Base-by-base conservation (phyloP, 2,329 filamentous ascomycete genomes). In the Penicillium sp. region DNA sequence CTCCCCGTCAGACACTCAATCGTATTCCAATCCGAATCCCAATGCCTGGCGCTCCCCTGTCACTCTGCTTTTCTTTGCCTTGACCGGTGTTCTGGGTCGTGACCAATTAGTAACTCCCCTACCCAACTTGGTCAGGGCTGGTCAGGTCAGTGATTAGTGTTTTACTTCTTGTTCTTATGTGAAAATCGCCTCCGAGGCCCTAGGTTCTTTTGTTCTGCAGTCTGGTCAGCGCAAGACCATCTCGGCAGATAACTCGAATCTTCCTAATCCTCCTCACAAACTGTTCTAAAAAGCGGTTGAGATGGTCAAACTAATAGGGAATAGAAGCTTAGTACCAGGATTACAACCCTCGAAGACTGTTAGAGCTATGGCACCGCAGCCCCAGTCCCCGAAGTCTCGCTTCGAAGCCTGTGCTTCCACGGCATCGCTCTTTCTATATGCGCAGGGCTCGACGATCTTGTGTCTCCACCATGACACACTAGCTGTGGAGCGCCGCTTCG, bases 391-490 rank as follows among this genome's bases (percentile, higher is more conserved):
- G 18, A 56, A 77, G 42, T 67, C 70, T 51, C 71, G 82, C 51
- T 89, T 96, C 58, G 86, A 93, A 59, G 87, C 93, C 47, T 94
- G 87, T 67, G 89, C 89, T 14, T 89, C 93, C 24, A 97, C 93
- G 4, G 88, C 87, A 1, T 88, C 89, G 20, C 86, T 93, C 74
- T 86, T 98, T 56, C 78, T 98, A 22, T 96, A 94, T 69, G 84
- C 89, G 20, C 78, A 97, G 66, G 86, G 88, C 26, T 84, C 83
- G 43, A 81, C 84, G 6, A 83, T 98, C 48, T 77, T 96, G 20
- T 93, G 89, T 67, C 83, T 91, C 26, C 89, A 95, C 62, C 91
- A 97, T 71, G 91, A 97, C 65, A 95, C 87, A 3, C 73, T 98
- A 44, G 87, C 86, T 14, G 85, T 97, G 56, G 91, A 97, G 63